These are phyloP conservation scores for Suaeda aralocaspica DNA, from an alignment of 148 eudicot genomes.

Conservation along the genomic window DNA sequence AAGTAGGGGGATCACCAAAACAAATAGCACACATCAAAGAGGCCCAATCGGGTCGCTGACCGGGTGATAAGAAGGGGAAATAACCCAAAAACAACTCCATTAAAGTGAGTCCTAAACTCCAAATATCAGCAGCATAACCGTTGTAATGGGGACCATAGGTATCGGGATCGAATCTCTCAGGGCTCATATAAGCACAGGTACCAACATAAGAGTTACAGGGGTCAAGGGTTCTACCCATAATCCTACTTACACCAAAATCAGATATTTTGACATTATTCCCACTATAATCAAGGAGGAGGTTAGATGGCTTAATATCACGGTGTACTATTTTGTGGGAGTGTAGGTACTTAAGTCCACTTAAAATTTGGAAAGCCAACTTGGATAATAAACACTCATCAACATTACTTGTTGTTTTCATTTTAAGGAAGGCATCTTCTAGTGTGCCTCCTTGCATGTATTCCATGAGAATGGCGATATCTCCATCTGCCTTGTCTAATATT, in stretches of 20 bases:
- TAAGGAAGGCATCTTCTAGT: slow-evolving; percentile 45
- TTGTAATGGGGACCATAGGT: slow-evolving; percentile 68
- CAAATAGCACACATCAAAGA: slow-evolving; percentile 92
- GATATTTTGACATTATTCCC: slow-evolving; percentile 57
- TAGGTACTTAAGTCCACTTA: slow-evolving; percentile 55
- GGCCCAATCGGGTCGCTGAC: slow-evolving; percentile 91
- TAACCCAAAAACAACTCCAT: slow-evolving; percentile 81
- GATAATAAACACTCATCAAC: too few relatives aligned
- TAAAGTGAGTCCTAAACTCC: slow-evolving; percentile 81
- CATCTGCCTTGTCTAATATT: slow-evolving; percentile 44
- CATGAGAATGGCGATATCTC: slow-evolving; percentile 59
- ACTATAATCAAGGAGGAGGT: slow-evolving; percentile 56
- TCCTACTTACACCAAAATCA: slow-evolving; percentile 86
- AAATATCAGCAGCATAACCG: slow-evolving; percentile 83
- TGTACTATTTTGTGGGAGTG: slow-evolving; percentile 83
- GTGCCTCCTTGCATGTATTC: slow-evolving; percentile 83
- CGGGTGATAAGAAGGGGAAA: slow-evolving; percentile 63
- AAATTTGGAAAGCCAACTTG: slow-evolving; percentile 46
- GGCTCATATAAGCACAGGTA: slow-evolving; percentile 95
- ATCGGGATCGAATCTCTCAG: slow-evolving; percentile 91
- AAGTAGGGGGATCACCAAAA: slow-evolving; percentile 74
- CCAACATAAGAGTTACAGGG: slow-evolving; percentile 92
- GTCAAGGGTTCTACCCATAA: slow-evolving; percentile 71
- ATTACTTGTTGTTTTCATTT: too few relatives aligned
- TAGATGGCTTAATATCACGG: slow-evolving; percentile 77